Conservation (phyloP, 805 yeast genomes). For the Helenozyma baotianmanensis region DNA sequence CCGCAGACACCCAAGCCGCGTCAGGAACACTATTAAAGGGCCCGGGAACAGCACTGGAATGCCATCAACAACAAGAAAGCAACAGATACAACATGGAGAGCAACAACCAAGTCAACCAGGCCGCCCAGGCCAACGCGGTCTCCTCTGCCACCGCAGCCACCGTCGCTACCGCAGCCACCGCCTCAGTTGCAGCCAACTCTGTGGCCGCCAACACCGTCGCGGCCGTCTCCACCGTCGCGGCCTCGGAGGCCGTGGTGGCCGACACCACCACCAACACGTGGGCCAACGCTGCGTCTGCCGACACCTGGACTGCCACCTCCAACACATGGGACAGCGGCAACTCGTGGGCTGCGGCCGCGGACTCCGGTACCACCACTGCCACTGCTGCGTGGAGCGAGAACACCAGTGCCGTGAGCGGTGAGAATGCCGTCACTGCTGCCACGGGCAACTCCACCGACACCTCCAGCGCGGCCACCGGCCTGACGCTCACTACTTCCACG, state of each 20-base stretch:
- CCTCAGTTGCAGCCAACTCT: slow-evolving; percentile 5
- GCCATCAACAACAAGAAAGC: too few relatives aligned
- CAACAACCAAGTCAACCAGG: too few relatives aligned
- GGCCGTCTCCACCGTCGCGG: slow-evolving; percentile 7
- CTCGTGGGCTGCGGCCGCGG: slow-evolving; percentile 8
- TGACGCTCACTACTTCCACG: neutral
- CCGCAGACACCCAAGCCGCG: too few relatives aligned
- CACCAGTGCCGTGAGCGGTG: too few relatives aligned
- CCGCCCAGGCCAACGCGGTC: slow-evolving; percentile 4
- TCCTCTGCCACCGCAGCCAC: slow-evolving; percentile 4
- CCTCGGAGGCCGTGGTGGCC: slow-evolving; percentile 3
- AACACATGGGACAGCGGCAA: slow-evolving; percentile 3
- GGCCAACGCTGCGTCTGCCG: slow-evolving; percentile 1
- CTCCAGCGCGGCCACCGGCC: slow-evolving; percentile 5
- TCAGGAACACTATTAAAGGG: too few relatives aligned
- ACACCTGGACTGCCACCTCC: too few relatives aligned
- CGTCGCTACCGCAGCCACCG: slow-evolving; percentile 2
- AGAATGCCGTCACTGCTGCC: slow-evolving; percentile 4
- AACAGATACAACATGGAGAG: too few relatives aligned
- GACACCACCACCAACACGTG: neutral
- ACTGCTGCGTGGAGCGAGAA: too few relatives aligned
- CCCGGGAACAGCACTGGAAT: too few relatives aligned
- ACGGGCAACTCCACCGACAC: slow-evolving; percentile 6
- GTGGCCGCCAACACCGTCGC: slow-evolving; percentile 5
- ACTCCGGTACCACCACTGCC: slow-evolving; percentile 3